Evolutionary conservation across 805 yeast genomes (phyloP), one percentile per base, ranked within the genome.

Genomic region (Zygoascus bituminiphila): DNA sequence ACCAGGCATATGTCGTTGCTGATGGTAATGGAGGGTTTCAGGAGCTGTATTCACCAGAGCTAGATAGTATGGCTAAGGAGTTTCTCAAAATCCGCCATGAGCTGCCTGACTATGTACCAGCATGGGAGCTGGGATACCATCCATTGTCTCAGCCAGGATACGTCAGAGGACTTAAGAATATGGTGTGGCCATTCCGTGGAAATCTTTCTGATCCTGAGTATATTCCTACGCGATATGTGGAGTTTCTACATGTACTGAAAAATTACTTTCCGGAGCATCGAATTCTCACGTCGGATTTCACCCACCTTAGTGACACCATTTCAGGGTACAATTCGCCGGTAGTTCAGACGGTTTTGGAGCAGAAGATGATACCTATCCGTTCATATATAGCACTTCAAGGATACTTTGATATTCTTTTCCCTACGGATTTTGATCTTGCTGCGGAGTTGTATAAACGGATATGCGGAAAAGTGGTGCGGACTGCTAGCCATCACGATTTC

Each of bases 321-420:
- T 52, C 60, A 0, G 93, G 91, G 0, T 81, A 75, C 60, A 78
- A 76, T 55, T 72, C 86, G 0, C 95, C 95, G 0, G 88, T 84
- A 1, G 93, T 85, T 0, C 94, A 85, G 60, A 85, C 94, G 0
- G 75, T 84, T 58, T 68, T 83, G 50, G 71, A 79, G 46, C 79
- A 81, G 53, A 70, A 72, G 49, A 82, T 84, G 81, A 74, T 85
- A 4, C 80, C 84, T 19, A 77, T 82, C 0, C 73, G 79, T 35
- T 79, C 89, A 0, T 86, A 80, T 62, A 81, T 87, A 89, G 82
- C 77, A n/a, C 74, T 82, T 36, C 95, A 85, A 61, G 96, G 95
- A 0, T 83, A 75, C 59, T 87, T 85, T 61, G 95, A 87, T 63
- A 86, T 87, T 45, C 79, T 85, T 82, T 87, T 87, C 59, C 86